phyloP scores from a whole-genome alignment of 2,329 filamentous ascomycete species.

The Alternaria sp. region DNA sequence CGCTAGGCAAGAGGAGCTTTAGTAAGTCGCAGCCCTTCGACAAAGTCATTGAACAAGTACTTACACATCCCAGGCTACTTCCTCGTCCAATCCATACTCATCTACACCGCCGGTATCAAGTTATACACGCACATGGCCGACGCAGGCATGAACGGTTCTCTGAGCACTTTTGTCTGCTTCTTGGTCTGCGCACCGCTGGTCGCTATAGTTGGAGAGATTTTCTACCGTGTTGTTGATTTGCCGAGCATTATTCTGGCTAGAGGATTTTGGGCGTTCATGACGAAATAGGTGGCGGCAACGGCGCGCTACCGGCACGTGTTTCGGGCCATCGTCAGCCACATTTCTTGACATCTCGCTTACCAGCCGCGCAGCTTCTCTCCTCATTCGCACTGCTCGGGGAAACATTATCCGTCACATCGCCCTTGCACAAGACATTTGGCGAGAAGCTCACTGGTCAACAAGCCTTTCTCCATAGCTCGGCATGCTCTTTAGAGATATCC shows the following conservation, averaged over 20 bases:
- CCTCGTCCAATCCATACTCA: conserved; percentile 50
- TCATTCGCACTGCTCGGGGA: neutral
- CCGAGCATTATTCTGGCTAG: conserved; percentile 39
- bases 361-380: neutral
- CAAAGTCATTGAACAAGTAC: neutral
- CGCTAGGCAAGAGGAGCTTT: conserved; percentile 51
- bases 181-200: conserved; percentile 29
- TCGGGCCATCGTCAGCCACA: neutral
- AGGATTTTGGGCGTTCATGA: conserved; percentile 32
- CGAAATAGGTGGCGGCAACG: conserved; percentile 15
- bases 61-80: conserved; percentile 47
- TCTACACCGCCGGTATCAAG: conserved; percentile 53
- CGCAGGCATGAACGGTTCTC: conserved; percentile 12
- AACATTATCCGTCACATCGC: neutral
- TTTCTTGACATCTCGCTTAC: neutral
- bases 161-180: conserved; percentile 31
- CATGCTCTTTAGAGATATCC: neutral
- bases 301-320: neutral
- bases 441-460: neutral
- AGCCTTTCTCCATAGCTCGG: neutral
- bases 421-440: neutral
- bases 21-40: conserved; percentile 43
- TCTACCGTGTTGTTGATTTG: conserved; percentile 39
- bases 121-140: conserved; percentile 50
- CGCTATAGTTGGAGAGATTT: conserved; percentile 32